Evolutionary conservation across 306 rosid species (phyloP).

Genomic region (Comarum palustre): DNA sequence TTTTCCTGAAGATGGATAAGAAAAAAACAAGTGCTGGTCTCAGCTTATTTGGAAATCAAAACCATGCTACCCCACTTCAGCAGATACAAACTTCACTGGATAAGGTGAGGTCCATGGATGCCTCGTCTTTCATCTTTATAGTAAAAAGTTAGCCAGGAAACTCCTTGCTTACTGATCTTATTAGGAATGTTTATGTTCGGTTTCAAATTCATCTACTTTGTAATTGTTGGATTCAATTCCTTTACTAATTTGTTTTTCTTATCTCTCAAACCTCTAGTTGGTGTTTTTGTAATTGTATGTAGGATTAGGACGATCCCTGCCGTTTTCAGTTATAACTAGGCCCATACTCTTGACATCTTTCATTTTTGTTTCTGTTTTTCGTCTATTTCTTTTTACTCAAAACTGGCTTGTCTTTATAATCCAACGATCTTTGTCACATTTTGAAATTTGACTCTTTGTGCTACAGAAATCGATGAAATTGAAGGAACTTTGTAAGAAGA

Average conservation of each 20-base stretch:
- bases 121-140: not conserved
- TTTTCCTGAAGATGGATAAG: conserved; percentile 79
- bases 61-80: conserved; percentile 67
- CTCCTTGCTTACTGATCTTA: too few relatives aligned
- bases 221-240: not conserved
- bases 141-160: not conserved
- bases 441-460: not conserved
- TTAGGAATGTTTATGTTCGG: too few relatives aligned
- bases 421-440: not conserved
- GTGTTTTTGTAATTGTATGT: too few relatives aligned
- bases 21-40: conserved; percentile 50
- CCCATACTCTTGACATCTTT: too few relatives aligned
- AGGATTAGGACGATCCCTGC: too few relatives aligned
- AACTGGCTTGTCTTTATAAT: not conserved
- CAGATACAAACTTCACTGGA: conserved; percentile 73
- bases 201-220: not conserved
- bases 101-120: conserved; percentile 51
- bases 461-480: conserved; percentile 73
- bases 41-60: conserved; percentile 62
- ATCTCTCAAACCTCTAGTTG: not conserved
- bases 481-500: conserved; percentile 66
- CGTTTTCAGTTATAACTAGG: too few relatives aligned
- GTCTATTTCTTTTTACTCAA: too few relatives aligned
- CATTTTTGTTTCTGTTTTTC: too few relatives aligned
- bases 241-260: not conserved